Conservation (phyloP, 2,329 filamentous ascomycete species). For the Penicillium brevicompactum region DNA sequence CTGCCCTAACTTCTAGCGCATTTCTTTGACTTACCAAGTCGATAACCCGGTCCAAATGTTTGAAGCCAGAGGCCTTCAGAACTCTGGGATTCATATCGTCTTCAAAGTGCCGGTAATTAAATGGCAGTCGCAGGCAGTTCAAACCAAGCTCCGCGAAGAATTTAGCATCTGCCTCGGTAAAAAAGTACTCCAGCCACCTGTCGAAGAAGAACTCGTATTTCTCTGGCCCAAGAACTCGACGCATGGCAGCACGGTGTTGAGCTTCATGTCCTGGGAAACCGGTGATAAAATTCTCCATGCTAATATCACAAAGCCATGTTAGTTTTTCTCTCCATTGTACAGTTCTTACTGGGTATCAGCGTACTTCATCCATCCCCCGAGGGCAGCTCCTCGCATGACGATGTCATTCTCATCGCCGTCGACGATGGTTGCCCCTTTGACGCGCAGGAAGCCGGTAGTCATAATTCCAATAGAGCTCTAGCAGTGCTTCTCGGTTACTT, state of each 20-base stretch:
- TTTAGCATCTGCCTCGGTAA: constrained; percentile 59
- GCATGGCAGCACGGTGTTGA: constrained; percentile 57
- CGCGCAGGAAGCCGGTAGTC: constrained; percentile 42
- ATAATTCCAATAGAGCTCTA: constrained; percentile 18
- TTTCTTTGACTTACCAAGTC: constrained; percentile 37
- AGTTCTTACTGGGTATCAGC: background rate
- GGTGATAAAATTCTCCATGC: constrained; percentile 66
- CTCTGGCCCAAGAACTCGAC: constrained; percentile 56
- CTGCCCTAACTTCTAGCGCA: too few species aligned
- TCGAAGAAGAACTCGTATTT: constrained; percentile 65
- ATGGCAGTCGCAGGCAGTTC: constrained; percentile 62
- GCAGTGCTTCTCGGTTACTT: too few species aligned
- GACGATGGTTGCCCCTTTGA: constrained; percentile 49
- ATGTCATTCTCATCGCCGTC: constrained; percentile 48
- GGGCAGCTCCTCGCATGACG: constrained; percentile 52
- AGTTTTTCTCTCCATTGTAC: background rate
- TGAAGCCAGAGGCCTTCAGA: constrained; percentile 50
- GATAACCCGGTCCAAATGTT: constrained; percentile 51
- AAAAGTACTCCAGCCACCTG: constrained; percentile 60
- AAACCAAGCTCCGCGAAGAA: constrained; percentile 59
- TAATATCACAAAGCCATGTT: constrained; percentile 13
- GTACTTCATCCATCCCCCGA: constrained; percentile 50
- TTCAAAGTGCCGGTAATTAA: constrained; percentile 61
- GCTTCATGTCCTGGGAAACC: constrained; percentile 63
- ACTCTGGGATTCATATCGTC: constrained; percentile 52